phyloP scores from a whole-genome alignment of 176 grass and related monocot genomes.

The Phragmites australis region DNA sequence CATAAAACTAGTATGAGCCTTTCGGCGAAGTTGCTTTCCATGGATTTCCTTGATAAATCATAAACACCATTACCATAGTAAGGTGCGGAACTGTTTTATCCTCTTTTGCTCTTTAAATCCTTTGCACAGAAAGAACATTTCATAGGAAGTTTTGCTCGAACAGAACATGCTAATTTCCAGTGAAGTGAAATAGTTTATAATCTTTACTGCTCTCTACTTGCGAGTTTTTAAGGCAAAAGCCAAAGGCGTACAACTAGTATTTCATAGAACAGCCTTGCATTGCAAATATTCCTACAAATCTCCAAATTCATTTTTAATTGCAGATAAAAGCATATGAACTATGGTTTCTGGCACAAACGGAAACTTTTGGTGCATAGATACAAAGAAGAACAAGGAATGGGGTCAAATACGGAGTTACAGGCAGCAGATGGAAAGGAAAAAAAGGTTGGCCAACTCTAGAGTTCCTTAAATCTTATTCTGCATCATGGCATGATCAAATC shows the following conservation, averaged over 20 bases:
- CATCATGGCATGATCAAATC: conserved; percentile 11
- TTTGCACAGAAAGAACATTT: background rate
- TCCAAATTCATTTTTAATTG: conserved; percentile 7
- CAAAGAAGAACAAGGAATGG: background rate
- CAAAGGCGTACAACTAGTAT: background rate
- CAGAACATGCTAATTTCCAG: background rate
- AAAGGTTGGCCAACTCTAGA: background rate
- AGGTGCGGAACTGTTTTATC: background rate
- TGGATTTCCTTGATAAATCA: background rate
- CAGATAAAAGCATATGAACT: background rate
- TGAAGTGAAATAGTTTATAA: conserved; percentile 7
- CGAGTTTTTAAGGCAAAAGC: conserved; percentile 20
- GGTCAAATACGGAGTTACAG: background rate
- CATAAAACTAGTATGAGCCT: background rate
- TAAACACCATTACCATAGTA: background rate
- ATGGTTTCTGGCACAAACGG: background rate
- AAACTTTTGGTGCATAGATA: conserved; percentile 2
- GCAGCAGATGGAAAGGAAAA: background rate
- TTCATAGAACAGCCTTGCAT: background rate
- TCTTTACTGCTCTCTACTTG: conserved; percentile 8
- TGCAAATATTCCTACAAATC: background rate
- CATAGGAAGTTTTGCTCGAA: background rate
- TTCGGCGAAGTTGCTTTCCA: background rate
- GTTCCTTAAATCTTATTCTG: background rate
- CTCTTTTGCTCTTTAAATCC: background rate